phyloP scores from a whole-genome alignment of 495 filamentous ascomycete species.

The Glarea lozoyensis region DNA sequence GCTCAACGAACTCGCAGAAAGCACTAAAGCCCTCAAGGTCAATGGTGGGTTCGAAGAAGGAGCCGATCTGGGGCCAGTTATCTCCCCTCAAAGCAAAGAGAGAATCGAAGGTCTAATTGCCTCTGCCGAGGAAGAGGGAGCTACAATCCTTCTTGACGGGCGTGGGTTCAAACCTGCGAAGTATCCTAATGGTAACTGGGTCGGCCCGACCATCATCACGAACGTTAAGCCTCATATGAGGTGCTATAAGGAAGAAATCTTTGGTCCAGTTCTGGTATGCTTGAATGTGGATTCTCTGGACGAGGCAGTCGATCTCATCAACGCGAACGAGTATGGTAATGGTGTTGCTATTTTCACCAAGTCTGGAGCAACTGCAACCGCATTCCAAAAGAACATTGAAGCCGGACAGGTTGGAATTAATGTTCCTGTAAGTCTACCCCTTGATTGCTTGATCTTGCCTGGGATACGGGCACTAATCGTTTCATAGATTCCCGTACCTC shows the following conservation, averaged over 20 bases:
- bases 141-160: slow-evolving; percentile 90
- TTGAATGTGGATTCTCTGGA: slow-evolving; percentile 77
- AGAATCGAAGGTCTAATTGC: slow-evolving; percentile 86
- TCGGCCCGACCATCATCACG: slow-evolving; percentile 89
- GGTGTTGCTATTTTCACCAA: slow-evolving; percentile 58
- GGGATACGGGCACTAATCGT: slow-evolving; percentile 96
- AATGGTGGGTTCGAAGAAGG: slow-evolving; percentile 93
- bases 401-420: slow-evolving; percentile 76
- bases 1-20: slow-evolving; percentile 84
- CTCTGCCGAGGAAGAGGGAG: slow-evolving; percentile 85
- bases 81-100: slow-evolving; percentile 83
- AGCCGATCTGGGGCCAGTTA: slow-evolving; percentile 93
- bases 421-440: slow-evolving; percentile 71
- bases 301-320: slow-evolving; percentile 59
- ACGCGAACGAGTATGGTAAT: slow-evolving; percentile 59
- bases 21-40: slow-evolving; percentile 80
- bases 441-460: slow-evolving; percentile 96
- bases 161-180: slow-evolving; percentile 80
- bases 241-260: slow-evolving; percentile 97
- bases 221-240: slow-evolving; percentile 86
- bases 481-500: slow-evolving; percentile 62
- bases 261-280: slow-evolving; percentile 88
- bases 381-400: slow-evolving; percentile 57
- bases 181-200: slow-evolving; percentile 95
- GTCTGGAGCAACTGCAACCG: slow-evolving; percentile 49